phyloP scores from a whole-genome alignment of 495 filamentous ascomycete species.

The Penicillium roqueforti region DNA sequence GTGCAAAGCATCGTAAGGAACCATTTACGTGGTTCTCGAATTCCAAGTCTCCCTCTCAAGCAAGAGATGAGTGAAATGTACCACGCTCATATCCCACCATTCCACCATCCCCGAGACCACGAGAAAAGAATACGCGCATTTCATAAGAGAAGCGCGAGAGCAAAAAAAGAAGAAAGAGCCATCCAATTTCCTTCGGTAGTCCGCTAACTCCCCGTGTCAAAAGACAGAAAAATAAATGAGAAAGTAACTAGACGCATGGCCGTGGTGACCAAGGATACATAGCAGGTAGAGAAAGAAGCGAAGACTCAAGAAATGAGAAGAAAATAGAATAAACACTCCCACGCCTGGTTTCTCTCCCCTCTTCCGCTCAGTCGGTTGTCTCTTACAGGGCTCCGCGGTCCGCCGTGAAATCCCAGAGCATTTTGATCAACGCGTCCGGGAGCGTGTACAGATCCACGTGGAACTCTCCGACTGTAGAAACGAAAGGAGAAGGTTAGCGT shows the following conservation, averaged over 20 bases:
- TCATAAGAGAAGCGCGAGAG: neutral
- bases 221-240: conserved; percentile 8
- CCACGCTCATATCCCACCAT: neutral
- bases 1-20: neutral
- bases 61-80: neutral
- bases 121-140: neutral
- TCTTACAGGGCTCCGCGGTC: conserved; percentile 41
- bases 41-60: neutral
- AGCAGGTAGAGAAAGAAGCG: neutral
- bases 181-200: conserved; percentile 16
- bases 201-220: conserved; percentile 23
- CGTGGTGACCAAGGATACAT: conserved; percentile 2
- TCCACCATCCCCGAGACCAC: neutral
- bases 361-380: neutral
- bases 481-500: neutral
- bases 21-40: neutral
- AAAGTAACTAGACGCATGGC: conserved; percentile 2
- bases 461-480: conserved; percentile 74
- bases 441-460: conserved; percentile 97
- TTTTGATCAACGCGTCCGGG: conserved; percentile 71
- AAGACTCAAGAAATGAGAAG: neutral
- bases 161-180: conserved; percentile 10
- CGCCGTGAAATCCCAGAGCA: conserved; percentile 84
- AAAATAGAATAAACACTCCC: neutral
- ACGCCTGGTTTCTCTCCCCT: neutral